Base-by-base conservation (phyloP, 768 basidiomycete species). In the Russula olivacea region DNA sequence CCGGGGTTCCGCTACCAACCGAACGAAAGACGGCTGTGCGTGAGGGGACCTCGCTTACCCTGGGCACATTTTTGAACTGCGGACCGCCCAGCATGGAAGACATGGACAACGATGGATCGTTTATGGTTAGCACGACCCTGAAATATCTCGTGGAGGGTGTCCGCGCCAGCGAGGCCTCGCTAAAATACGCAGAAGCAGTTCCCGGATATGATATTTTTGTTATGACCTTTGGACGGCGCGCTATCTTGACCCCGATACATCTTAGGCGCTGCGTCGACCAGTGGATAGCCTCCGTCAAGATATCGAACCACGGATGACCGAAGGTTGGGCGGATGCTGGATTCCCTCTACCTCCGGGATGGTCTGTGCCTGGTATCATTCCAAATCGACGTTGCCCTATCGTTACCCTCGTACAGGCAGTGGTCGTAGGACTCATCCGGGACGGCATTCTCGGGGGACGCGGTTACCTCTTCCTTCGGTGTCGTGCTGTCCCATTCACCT, bases 91-190 rank as follows among this genome's bases (percentile, higher is more conserved):
- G 7, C 17, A 23, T 32, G 5, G 45, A 8, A 3, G 14, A 9
- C 21, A 28, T 12, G 8, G 62, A 59, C 11, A 15, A 17, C 7
- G 11, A 30, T 30, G 8, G 41, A 6, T 49, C 38, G 10, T 34
- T 19, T 21, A 59, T 56, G 30, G 23, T 64, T 1, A 51, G 12
- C 47, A 64, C 54, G 48, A 64, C 54, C 23, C 47, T 55, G 2
- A 45, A 43, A 32, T 58, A 60, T 10, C 54, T 64, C n/a, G 32
- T 57, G 30, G 54, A 56, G 17, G 58, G 40, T 10, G 25, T 64
- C 9, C 54, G 38, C 17, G 47, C 59, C 25, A 32, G 58, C 8
- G 54, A 55, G 7, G 53, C 54, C 5, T 41, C 58, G 48, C 25
- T 4, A 10, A n/a, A 57, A 56, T 4, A 19, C 48, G 14, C 63